Conservation (phyloP, 2,329 filamentous ascomycete species). For the Fusarium chuoi region DNA sequence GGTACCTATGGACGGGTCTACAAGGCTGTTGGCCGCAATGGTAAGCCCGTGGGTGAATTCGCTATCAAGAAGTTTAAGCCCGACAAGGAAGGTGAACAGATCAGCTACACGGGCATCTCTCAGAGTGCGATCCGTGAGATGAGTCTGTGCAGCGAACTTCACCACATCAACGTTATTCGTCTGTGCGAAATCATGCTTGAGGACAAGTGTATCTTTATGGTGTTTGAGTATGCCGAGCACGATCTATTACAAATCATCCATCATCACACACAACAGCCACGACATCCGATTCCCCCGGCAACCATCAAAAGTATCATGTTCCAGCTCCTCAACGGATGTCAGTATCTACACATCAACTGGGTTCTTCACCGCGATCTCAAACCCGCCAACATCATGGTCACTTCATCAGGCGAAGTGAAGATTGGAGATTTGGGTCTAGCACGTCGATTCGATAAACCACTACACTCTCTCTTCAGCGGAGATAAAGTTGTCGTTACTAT, state of each 20-base stretch:
- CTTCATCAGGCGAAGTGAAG: constrained; percentile 86
- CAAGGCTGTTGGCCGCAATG: constrained; percentile 80
- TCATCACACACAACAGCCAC: constrained; percentile 89
- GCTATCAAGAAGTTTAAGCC: constrained; percentile 99
- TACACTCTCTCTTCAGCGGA: constrained; percentile 90
- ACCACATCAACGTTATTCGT: constrained; percentile 88
- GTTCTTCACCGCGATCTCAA: constrained; percentile 97
- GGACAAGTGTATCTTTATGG: constrained; percentile 99
- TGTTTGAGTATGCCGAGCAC: constrained; percentile 98
- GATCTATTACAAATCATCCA: constrained; percentile 98
- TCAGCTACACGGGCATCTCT: constrained; percentile 97
- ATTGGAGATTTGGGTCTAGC: constrained; percentile 95
- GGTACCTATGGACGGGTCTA: constrained; percentile 98
- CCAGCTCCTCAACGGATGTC: constrained; percentile 92
- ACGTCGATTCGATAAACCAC: constrained; percentile 90
- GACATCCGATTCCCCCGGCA: constrained; percentile 86
- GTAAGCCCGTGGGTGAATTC: constrained; percentile 74
- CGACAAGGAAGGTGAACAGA: constrained; percentile 94
- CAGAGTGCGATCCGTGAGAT: constrained; percentile 98
- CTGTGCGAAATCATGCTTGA: constrained; percentile 96
- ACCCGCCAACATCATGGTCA: constrained; percentile 99
- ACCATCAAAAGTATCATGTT: constrained; percentile 96
- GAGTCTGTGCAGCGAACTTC: constrained; percentile 92
- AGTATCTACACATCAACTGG: constrained; percentile 97
- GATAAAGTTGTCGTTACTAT: constrained; percentile 99